Evolutionary conservation across 2,329 filamentous ascomycete species (phyloP), one percentile per base, ranked within the genome.

Genomic region (Ceratocystis smalleyi): DNA sequence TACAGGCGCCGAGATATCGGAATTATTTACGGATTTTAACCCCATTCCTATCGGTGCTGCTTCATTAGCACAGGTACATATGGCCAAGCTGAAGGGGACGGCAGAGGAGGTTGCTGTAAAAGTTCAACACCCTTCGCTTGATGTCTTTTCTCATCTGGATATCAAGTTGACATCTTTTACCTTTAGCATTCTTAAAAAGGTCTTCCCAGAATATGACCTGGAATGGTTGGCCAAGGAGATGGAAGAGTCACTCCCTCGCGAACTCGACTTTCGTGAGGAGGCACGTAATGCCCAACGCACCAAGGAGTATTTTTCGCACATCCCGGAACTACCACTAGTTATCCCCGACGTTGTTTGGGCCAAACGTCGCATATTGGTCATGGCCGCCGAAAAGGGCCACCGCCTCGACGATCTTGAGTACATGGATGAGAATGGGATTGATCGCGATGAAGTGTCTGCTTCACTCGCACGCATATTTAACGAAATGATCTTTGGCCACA

Each of bases 161-260:
- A 80, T 97, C 68, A 84, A 86, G 1, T 78, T 99, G 67, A 99
- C 94, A 4, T 79, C 83, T 45, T 95, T 94, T 70, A 95, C 91
- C 0, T 99, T 99, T 74, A 84, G 86, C 10, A 94, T 87, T 0
- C 77, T 99, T 67, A 96, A 95, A 75, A 82, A 83, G 66, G 96
- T 92, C 78, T 99, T 99, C 72, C 95, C 95, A 1, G 91, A 97
- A 70, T 99, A 99, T 74, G 94, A 99, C 73, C 80, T 99, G 32
- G 91, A 95, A 71, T 99, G 94, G 94, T 78, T 99, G 8, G 91
- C 90, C 0, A 84, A 86, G 6, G 94, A 99, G 75, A 95, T 99
- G 87, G 89, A 96, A 67, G 76, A 84, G 22, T 96, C 91, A 2
- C 77, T 99, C 5, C 94, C 94, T 0, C 86, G 92, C 72, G 94